Conservation (phyloP, 2,329 filamentous ascomycete species). For the Diplodia corticola region DNA sequence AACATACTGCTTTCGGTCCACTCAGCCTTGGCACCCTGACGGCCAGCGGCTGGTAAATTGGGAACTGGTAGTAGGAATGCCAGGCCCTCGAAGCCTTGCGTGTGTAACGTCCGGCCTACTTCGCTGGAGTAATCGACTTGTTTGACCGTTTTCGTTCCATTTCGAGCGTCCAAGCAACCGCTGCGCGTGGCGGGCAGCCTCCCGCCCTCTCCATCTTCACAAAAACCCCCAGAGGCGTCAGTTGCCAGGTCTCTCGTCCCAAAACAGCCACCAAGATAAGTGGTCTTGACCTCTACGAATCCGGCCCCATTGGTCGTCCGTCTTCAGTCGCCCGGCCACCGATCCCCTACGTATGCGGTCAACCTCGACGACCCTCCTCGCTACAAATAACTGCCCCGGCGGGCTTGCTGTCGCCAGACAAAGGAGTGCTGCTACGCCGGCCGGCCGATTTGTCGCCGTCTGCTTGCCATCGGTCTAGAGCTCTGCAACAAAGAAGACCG, state of each 20-base stretch:
- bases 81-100: conserved; percentile 21
- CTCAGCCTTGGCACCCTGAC: conserved; percentile 22
- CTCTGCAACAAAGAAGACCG: conserved; percentile 37
- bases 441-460: conserved; percentile 34
- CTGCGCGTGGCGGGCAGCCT: conserved; percentile 22
- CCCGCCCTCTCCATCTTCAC: conserved; percentile 14
- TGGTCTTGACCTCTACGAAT: conserved; percentile 37
- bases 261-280: conserved; percentile 39
- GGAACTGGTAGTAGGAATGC: conserved; percentile 22
- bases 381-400: conserved; percentile 41
- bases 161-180: conserved; percentile 23
- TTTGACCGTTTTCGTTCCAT: conserved; percentile 24
- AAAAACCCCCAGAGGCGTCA: conserved; percentile 21
- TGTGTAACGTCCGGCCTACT: conserved; percentile 20
- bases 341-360: conserved; percentile 39
- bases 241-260: conserved; percentile 27
- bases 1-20: conserved; percentile 25
- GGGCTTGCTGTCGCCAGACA: conserved; percentile 36
- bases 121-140: conserved; percentile 3
- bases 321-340: conserved; percentile 38
- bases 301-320: conserved; percentile 42
- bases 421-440: conserved; percentile 35
- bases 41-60: conserved; percentile 22
- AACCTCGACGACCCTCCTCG: conserved; percentile 35
- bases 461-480: conserved; percentile 29